phyloP scores from a whole-genome alignment of 2,329 filamentous ascomycete species.

The Kalaharituber pfeilii region DNA sequence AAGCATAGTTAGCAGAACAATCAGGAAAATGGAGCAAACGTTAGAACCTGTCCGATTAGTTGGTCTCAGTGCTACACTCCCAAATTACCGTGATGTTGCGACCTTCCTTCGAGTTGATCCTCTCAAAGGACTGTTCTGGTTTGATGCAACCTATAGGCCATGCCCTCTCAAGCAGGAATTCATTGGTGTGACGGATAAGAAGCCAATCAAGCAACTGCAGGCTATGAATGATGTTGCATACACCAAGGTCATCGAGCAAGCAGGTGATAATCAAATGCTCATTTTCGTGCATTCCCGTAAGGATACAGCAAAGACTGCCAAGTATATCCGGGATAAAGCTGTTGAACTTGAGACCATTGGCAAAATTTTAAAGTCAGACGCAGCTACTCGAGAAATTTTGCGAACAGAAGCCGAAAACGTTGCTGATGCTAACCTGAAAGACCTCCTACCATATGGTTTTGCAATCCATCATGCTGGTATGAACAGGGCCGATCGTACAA shows the following conservation, averaged over 20 bases:
- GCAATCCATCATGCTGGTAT: conserved; percentile 98
- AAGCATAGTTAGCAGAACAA: conserved; percentile 88
- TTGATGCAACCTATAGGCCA: conserved; percentile 82
- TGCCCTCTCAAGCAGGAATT: conserved; percentile 95
- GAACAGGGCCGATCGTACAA: conserved; percentile 82
- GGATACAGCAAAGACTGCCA: conserved; percentile 93
- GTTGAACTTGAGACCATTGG: conserved; percentile 95
- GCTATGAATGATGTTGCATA: conserved; percentile 99
- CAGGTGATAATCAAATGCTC: conserved; percentile 89
- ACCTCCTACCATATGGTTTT: conserved; percentile 86
- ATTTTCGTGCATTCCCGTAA: conserved; percentile 98
- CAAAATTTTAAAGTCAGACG: conserved; percentile 83
- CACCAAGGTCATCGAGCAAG: conserved; percentile 86
- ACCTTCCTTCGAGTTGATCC: conserved; percentile 85
- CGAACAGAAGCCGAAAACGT: conserved; percentile 69
- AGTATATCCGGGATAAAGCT: conserved; percentile 89
- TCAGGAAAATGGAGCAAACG: conserved; percentile 82
- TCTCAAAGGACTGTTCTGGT: conserved; percentile 78
- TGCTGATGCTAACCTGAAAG: conserved; percentile 75
- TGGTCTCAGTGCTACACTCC: conserved; percentile 83
- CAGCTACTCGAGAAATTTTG: conserved; percentile 74
- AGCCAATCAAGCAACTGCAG: conserved; percentile 96
- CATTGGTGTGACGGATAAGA: conserved; percentile 91
- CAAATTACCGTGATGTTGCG: conserved; percentile 91
- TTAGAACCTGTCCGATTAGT: conserved; percentile 83